Conservation (phyloP, 2,329 filamentous ascomycete species). For the Penicillium digitatum region DNA sequence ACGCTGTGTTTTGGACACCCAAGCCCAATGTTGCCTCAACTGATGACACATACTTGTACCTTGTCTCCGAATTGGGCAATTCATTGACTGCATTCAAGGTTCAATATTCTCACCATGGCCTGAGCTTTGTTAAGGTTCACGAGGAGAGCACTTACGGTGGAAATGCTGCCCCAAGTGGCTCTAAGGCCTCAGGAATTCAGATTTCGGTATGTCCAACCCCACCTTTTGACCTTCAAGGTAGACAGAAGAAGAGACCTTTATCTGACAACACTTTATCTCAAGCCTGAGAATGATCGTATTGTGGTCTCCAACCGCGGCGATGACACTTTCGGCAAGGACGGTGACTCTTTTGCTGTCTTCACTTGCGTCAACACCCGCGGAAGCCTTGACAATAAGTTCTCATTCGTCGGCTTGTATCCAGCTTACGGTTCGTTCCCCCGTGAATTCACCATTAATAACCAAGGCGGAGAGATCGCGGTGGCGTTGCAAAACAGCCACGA, state of each 20-base stretch:
- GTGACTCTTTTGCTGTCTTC: slow-evolving; percentile 18
- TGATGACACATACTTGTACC: slow-evolving; percentile 14
- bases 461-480: slow-evolving; percentile 51
- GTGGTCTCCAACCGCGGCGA: slow-evolving; percentile 16
- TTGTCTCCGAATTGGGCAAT: slow-evolving; percentile 20
- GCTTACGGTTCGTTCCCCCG: slow-evolving; percentile 61
- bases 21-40: not conserved
- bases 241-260: not conserved
- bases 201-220: slow-evolving; percentile 10
- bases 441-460: slow-evolving; percentile 60
- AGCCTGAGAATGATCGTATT: slow-evolving; percentile 17
- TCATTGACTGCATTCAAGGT: slow-evolving; percentile 18
- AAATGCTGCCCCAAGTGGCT: slow-evolving; percentile 1
- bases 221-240: not conserved
- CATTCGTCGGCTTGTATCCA: slow-evolving; percentile 54
- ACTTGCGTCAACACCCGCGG: slow-evolving; percentile 4
- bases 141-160: slow-evolving; percentile 13
- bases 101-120: slow-evolving; percentile 8
- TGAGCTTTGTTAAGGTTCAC: slow-evolving; percentile 12
- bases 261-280: not conserved
- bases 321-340: slow-evolving; percentile 10
- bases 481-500: slow-evolving; percentile 56
- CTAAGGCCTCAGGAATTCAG: slow-evolving; percentile 15
- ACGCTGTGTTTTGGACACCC: slow-evolving; percentile 50
- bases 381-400: not conserved